phyloP scores from a whole-genome alignment of 306 rosid species.

The Parietaria judaica region DNA sequence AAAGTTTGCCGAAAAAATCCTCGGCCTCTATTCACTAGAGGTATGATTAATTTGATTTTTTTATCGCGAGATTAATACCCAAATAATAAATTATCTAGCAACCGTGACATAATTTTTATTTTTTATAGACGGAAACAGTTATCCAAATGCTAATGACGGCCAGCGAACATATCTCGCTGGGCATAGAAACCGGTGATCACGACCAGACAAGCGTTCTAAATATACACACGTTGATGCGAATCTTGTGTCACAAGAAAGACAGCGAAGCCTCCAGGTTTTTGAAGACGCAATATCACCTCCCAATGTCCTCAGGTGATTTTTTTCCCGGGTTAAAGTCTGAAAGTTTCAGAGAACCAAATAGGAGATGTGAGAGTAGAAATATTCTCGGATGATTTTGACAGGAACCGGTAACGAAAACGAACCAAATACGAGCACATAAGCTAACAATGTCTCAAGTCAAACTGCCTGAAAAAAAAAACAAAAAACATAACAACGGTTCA shows the following conservation, averaged over 20 bases:
- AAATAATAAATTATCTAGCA: slow-evolving; percentile 1
- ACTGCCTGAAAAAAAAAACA: too few species aligned
- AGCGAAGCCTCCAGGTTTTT: slow-evolving; percentile 42
- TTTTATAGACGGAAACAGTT: slow-evolving; percentile 35
- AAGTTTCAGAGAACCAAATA: too few species aligned
- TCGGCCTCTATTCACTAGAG: slow-evolving; percentile 40
- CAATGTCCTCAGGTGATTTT: slow-evolving; percentile 42
- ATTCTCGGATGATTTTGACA: too few species aligned
- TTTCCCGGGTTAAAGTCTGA: not conserved
- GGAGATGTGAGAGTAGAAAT: too few species aligned
- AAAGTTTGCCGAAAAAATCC: slow-evolving; percentile 34
- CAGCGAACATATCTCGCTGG: slow-evolving; percentile 31
- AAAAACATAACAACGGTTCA: too few species aligned
- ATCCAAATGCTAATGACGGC: slow-evolving; percentile 49
- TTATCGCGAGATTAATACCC: not conserved
- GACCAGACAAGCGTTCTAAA: slow-evolving; percentile 18
- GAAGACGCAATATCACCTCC: slow-evolving; percentile 42
- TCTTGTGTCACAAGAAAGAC: slow-evolving; percentile 53
- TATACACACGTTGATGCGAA: slow-evolving; percentile 36
- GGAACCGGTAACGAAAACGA: too few species aligned
- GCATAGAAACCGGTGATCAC: slow-evolving; percentile 26
- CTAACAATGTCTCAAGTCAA: too few species aligned
- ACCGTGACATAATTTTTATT: slow-evolving; percentile 10
- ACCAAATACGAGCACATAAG: too few species aligned
- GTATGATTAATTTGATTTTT: slow-evolving; percentile 22